phyloP scores from a whole-genome alignment of 176 grass and related monocot genomes.

The Stipa capillata region DNA sequence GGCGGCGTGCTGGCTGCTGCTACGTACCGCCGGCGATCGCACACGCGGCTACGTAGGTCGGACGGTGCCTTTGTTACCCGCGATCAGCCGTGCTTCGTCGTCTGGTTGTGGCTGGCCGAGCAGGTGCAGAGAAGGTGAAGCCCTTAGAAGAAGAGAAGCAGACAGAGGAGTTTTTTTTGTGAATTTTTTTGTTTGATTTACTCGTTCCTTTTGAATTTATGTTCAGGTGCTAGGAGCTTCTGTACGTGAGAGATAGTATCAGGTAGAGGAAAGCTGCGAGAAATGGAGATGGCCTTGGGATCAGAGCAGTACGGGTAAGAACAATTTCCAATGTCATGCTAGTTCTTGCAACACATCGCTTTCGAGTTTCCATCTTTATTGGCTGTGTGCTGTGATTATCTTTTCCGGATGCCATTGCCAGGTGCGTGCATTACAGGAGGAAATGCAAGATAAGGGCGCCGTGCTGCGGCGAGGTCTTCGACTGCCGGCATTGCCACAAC shows the following conservation, averaged over 20 bases:
- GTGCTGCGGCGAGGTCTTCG: slow-evolving; percentile 66
- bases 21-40: too few relatives aligned
- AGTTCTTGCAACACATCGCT: background rate
- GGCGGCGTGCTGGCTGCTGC: too few relatives aligned
- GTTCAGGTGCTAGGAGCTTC: background rate
- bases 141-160: background rate
- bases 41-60: too few relatives aligned
- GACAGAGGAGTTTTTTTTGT: background rate
- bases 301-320: slow-evolving; percentile 26
- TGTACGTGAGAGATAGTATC: background rate
- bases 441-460: slow-evolving; percentile 74
- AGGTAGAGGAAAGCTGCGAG: background rate
- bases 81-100: background rate
- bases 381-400: too few relatives aligned
- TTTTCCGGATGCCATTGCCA: background rate
- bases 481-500: slow-evolving; percentile 81
- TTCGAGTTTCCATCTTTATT: too few relatives aligned
- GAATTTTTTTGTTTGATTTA: background rate
- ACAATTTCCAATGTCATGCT: too few relatives aligned
- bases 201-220: background rate
- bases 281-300: slow-evolving; percentile 4
- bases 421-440: slow-evolving; percentile 62
- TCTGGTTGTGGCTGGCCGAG: background rate
- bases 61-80: too few relatives aligned
- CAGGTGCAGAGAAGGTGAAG: background rate